phyloP scores from a whole-genome alignment of 495 filamentous ascomycete genomes.

The Aspergillus nanangensis region DNA sequence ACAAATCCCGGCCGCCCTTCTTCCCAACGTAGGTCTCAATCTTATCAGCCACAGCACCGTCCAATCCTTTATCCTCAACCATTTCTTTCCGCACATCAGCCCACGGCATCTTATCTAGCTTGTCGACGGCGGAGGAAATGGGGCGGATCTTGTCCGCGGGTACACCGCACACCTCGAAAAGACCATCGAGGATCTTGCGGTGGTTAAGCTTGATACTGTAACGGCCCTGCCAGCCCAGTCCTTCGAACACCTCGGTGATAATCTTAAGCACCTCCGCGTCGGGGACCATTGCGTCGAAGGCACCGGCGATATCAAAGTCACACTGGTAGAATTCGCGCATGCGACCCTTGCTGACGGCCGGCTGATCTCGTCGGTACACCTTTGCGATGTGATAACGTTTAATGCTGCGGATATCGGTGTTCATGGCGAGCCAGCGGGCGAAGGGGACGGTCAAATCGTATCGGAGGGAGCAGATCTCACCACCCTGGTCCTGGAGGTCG shows the following conservation, averaged over 20 bases:
- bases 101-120: conserved; percentile 91
- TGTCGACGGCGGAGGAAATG: conserved; percentile 90
- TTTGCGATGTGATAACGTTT: conserved; percentile 90
- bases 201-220: conserved; percentile 94
- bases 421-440: conserved; percentile 84
- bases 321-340: conserved; percentile 99
- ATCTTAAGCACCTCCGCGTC: conserved; percentile 91
- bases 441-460: conserved; percentile 94
- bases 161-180: conserved; percentile 89
- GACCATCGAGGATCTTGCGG: conserved; percentile 87
- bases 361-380: conserved; percentile 78
- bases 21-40: conserved; percentile 77
- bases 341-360: conserved; percentile 79
- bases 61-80: conserved; percentile 86
- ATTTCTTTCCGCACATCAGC: conserved; percentile 87
- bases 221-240: conserved; percentile 63
- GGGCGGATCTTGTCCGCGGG: conserved; percentile 78
- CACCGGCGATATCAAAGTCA: conserved; percentile 93
- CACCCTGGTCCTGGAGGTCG: conserved; percentile 80
- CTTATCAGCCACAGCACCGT: conserved; percentile 67
- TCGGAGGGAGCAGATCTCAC: conserved; percentile 77
- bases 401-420: conserved; percentile 64
- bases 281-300: conserved; percentile 89
- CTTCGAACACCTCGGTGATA: conserved; percentile 79
- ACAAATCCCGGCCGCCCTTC: conserved; percentile 64